phyloP scores from a whole-genome alignment of 139 green algal genomes.

The Tetraselmis chui region DNA sequence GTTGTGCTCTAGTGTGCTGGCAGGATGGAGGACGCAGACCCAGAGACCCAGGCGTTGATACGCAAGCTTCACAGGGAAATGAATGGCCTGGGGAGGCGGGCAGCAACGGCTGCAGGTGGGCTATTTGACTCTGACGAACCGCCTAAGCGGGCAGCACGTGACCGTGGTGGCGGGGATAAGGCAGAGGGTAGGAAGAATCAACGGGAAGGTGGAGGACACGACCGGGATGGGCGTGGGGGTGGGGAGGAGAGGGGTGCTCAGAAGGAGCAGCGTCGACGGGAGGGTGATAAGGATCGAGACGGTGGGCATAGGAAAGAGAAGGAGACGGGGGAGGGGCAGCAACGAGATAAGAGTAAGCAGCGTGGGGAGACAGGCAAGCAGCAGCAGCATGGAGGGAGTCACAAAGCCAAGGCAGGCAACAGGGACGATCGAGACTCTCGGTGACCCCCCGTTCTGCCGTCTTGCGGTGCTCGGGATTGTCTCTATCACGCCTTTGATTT shows the following conservation, averaged over 20 bases:
- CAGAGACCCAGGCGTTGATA: not conserved
- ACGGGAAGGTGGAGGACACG: not conserved
- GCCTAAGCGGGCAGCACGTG: not conserved
- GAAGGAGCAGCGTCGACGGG: not conserved
- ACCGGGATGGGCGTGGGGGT: not conserved
- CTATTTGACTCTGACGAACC: not conserved
- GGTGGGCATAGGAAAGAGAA: not conserved
- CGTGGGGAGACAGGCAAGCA: no score
- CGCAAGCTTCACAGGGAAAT: not conserved
- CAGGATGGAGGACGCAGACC: not conserved
- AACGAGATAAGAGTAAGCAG: no score
- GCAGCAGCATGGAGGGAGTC: not conserved
- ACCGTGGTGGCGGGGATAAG: not conserved
- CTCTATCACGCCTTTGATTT: no score
- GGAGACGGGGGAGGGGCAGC: not conserved
- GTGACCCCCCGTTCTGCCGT: not conserved
- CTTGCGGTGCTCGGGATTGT: no score
- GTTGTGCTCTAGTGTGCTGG: no score
- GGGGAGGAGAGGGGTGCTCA: not conserved
- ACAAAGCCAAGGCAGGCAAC: not conserved
- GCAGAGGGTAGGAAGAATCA: not conserved
- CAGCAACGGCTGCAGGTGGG: no score
- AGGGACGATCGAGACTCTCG: not conserved
- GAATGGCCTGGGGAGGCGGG: not conserved
- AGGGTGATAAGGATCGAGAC: not conserved